These are phyloP conservation scores for Ophiostoma australiae DNA, from an alignment of 2,329 filamentous ascomycete genomes.

Conservation along the genomic window DNA sequence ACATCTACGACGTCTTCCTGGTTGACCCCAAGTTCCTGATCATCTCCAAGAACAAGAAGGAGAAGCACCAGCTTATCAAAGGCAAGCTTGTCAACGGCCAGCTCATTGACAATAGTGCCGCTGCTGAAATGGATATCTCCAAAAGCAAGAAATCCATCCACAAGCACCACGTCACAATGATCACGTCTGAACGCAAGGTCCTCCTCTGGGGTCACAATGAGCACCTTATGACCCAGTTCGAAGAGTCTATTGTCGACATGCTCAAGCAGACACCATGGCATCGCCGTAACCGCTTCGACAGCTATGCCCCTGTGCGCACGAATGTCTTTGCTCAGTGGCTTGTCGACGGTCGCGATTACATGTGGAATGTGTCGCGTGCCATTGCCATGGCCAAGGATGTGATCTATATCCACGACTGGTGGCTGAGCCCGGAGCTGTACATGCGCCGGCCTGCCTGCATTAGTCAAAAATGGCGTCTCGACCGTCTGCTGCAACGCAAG, in stretches of 20 bases:
- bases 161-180: conserved; percentile 83
- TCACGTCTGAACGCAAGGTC: conserved; percentile 86
- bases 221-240: conserved; percentile 82
- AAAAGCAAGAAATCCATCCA: conserved; percentile 30
- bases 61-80: conserved; percentile 39
- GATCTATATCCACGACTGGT: conserved; percentile 99
- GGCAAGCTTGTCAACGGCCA: conserved; percentile 54
- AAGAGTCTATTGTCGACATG: conserved; percentile 89
- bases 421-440: conserved; percentile 89
- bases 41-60: conserved; percentile 63
- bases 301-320: conserved; percentile 83
- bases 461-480: conserved; percentile 95
- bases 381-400: conserved; percentile 97
- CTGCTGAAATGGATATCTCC: conserved; percentile 48
- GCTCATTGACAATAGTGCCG: neutral
- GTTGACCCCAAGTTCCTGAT: conserved; percentile 84
- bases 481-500: conserved; percentile 87
- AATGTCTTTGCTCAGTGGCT: conserved; percentile 93
- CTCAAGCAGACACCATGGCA: conserved; percentile 76
- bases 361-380: conserved; percentile 97
- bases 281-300: conserved; percentile 78
- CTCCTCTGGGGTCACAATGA: conserved; percentile 90
- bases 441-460: conserved; percentile 90
- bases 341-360: conserved; percentile 93
- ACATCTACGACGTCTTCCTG: conserved; percentile 97